A percentile compares a stretch with the other conserved stretches of the same genome.
These are phyloP conservation scores for Chenopodium album DNA, from an alignment of 148 eudicot genomes.

Conservation along the genomic window DNA sequence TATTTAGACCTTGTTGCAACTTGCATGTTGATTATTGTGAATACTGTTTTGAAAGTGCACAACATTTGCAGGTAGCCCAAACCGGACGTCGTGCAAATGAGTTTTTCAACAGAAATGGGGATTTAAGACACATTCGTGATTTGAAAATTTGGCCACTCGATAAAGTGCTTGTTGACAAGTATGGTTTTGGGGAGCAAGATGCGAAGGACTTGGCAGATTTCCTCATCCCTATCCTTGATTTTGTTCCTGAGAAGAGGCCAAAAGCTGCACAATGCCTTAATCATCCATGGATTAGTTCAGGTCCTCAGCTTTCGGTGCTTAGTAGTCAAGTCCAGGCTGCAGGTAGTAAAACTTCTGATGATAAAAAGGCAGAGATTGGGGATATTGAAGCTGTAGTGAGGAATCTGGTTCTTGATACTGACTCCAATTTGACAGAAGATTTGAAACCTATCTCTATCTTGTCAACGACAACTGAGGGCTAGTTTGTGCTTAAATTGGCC, in stretches of 20 bases:
- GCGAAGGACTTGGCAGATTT: constrained; percentile 75
- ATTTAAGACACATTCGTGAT: constrained; percentile 70
- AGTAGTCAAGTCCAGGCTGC: constrained; percentile 20
- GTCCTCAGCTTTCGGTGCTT: constrained; percentile 37
- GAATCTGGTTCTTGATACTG: constrained; percentile 54
- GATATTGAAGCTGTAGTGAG: constrained; percentile 66
- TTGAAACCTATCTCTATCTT: constrained; percentile 8
- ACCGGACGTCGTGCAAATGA: constrained; percentile 80
- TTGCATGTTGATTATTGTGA: not conserved
- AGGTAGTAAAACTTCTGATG: not conserved
- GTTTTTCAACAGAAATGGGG: constrained; percentile 78
- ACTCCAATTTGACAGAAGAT: constrained; percentile 27
- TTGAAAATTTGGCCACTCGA: constrained; percentile 80
- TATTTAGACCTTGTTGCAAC: not conserved
- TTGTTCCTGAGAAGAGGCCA: constrained; percentile 87
- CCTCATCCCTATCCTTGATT: constrained; percentile 73
- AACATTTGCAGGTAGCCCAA: constrained; percentile 59
- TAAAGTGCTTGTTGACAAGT: constrained; percentile 76
- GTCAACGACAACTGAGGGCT: constrained; percentile 21
- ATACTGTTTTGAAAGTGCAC: not conserved
- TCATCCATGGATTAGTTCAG: constrained; percentile 75
- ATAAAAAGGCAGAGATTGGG: constrained; percentile 36
- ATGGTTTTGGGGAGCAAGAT: constrained; percentile 70
- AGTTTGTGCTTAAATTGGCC: not conserved
- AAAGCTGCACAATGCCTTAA: constrained; percentile 75